phyloP scores from a whole-genome alignment of 768 basidiomycete genomes.

The Cystofilobasidium capitatum region DNA sequence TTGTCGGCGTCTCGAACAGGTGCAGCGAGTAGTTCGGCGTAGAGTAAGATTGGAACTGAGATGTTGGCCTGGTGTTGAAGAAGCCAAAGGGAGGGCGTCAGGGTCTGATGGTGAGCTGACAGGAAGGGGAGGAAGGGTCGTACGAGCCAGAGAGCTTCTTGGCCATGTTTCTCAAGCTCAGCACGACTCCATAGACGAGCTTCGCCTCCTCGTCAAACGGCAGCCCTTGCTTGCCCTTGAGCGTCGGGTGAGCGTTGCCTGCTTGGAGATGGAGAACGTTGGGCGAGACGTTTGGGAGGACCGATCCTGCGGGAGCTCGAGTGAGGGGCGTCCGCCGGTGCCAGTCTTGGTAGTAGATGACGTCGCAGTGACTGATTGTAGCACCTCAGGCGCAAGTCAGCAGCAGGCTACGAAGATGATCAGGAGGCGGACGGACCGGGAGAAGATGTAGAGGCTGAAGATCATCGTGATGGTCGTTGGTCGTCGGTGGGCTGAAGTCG shows the following conservation, averaged over 20 bases:
- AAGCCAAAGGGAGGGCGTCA: conserved; percentile 23
- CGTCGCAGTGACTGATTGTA: conserved; percentile 66
- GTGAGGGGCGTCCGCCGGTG: conserved; percentile 66
- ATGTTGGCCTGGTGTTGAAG: background rate
- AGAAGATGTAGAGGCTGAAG: conserved; percentile 68
- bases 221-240: conserved; percentile 45
- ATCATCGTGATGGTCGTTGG: conserved; percentile 50
- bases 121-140: conserved; percentile 29
- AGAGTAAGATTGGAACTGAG: conserved; percentile 51
- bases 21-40: conserved; percentile 91
- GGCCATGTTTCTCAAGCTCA: conserved; percentile 86
- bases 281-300: conserved; percentile 70
- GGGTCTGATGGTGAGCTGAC: conserved; percentile 3
- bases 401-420: background rate
- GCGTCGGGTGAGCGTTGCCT: no score
- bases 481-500: no score
- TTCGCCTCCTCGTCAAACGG: conserved; percentile 97
- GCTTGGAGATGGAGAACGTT: conserved; percentile 46
- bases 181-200: conserved; percentile 87
- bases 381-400: conserved; percentile 22
- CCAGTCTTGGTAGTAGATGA: conserved; percentile 95
- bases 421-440: conserved; percentile 50
- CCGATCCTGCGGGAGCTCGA: conserved; percentile 56
- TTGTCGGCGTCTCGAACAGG: conserved; percentile 78
- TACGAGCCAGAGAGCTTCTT: conserved; percentile 85